phyloP scores from a whole-genome alignment of 768 basidiomycete species.

The Auriculariales sp. region DNA sequence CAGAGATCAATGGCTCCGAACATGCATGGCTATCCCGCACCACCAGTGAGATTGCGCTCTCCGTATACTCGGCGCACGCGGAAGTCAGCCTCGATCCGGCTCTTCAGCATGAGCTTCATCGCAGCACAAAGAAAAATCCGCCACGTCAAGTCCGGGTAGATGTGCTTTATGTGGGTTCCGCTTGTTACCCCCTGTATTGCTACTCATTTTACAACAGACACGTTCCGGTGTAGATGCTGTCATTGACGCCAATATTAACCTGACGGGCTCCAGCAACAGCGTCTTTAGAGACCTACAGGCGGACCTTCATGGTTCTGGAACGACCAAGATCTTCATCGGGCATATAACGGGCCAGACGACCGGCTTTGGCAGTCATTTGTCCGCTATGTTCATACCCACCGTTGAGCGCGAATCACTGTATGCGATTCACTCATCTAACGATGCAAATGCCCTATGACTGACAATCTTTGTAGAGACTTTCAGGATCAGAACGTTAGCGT shows the following conservation, averaged over 20 bases:
- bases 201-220: too few relatives aligned
- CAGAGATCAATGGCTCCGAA: constrained; percentile 20
- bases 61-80: constrained; percentile 53
- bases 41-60: constrained; percentile 41
- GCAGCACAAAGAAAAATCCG: constrained; percentile 92
- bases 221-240: constrained; percentile 69
- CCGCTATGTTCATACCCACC: constrained; percentile 85
- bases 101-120: constrained; percentile 54
- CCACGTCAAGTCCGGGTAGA: constrained; percentile 62
- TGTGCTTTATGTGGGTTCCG: constrained; percentile 84
- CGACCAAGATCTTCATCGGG: constrained; percentile 73
- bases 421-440: too few relatives aligned
- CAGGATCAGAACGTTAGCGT: constrained; percentile 77
- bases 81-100: constrained; percentile 51
- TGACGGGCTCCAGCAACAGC: constrained; percentile 62
- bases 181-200: too few relatives aligned
- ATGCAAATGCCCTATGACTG: too few relatives aligned
- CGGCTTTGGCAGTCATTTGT: constrained; percentile 53
- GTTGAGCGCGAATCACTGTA: constrained; percentile 95
- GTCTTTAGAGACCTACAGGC: constrained; percentile 80
- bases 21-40: constrained; percentile 23
- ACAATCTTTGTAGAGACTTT: constrained; percentile 58
- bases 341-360: constrained; percentile 90
- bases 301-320: constrained; percentile 70
- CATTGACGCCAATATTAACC: constrained; percentile 40